Evolutionary conservation across 768 basidiomycete genomes (phyloP).

Genomic region (Macrolepiota dolichaula): DNA sequence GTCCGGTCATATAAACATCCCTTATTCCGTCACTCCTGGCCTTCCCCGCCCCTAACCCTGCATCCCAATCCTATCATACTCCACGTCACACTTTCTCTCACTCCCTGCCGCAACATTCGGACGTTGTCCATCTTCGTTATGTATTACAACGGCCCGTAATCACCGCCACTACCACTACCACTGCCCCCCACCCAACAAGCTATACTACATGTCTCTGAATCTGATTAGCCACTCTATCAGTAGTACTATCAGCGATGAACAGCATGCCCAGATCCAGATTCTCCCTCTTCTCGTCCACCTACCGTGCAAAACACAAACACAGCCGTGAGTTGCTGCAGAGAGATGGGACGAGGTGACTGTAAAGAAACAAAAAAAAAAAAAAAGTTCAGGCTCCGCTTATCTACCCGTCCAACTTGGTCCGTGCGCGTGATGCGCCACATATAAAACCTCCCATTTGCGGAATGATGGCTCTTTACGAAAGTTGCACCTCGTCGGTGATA

Average conservation of each 20-base stretch:
- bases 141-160: conserved; percentile 7
- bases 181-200: too few species aligned
- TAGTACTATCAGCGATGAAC: conserved; percentile 40
- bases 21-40: conserved; percentile 5
- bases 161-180: conserved; percentile 1
- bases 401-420: conserved; percentile 36
- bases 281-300: conserved; percentile 30
- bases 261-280: conserved; percentile 70
- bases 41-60: conserved; percentile 7
- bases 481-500: conserved; percentile 71
- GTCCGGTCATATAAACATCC: conserved; percentile 15
- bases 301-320: not conserved
- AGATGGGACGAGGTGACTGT: conserved; percentile 15
- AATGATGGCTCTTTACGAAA: conserved; percentile 42
- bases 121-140: too few species aligned
- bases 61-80: not conserved
- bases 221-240: conserved; percentile 70
- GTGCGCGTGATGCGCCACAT: conserved; percentile 38
- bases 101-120: conserved; percentile 4
- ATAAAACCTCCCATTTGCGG: conserved; percentile 12
- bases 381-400: conserved; percentile 19
- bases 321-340: conserved; percentile 1
- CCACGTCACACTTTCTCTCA: not conserved
- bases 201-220: conserved; percentile 47
- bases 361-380: conserved; percentile 8